These are phyloP conservation scores for Pseudogymnoascus sp. DNA, from an alignment of 2,329 filamentous ascomycete species.

Conservation along the genomic window DNA sequence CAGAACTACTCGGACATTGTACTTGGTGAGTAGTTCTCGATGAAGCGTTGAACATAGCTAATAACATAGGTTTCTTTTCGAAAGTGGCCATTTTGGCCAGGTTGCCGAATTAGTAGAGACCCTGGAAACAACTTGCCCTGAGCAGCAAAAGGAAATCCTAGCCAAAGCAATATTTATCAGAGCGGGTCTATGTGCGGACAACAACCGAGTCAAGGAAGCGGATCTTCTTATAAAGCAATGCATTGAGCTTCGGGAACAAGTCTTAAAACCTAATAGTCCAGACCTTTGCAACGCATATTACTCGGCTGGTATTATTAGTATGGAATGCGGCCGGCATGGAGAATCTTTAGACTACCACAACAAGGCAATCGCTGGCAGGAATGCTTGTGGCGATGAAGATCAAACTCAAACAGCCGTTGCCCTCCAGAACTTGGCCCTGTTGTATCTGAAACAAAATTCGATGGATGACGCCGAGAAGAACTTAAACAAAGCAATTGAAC, in stretches of 20 bases:
- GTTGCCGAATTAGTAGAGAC: background rate
- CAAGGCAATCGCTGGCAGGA: background rate
- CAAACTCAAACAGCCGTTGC: background rate
- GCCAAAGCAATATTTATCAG: background rate
- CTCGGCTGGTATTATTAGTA: background rate
- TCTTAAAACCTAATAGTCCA: background rate
- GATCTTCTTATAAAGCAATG: background rate
- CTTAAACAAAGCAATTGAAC: background rate
- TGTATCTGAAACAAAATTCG: background rate
- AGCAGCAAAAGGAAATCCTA: background rate
- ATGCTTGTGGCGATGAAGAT: background rate
- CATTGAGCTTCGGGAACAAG: background rate
- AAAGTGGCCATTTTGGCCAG: background rate
- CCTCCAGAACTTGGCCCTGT: background rate
- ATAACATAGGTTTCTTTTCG: background rate
- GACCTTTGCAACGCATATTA: background rate
- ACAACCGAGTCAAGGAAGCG: background rate
- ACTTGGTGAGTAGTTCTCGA: background rate
- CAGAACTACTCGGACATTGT: background rate
- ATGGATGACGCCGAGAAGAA: background rate
- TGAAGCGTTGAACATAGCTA: background rate
- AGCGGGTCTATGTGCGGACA: background rate
- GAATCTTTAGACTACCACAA: background rate
- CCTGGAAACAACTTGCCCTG: background rate
- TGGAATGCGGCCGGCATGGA: background rate